Evolutionary conservation across 1,284 basidiomycete genomes (phyloP).

Genomic region (Butyriboletus appendiculatus): DNA sequence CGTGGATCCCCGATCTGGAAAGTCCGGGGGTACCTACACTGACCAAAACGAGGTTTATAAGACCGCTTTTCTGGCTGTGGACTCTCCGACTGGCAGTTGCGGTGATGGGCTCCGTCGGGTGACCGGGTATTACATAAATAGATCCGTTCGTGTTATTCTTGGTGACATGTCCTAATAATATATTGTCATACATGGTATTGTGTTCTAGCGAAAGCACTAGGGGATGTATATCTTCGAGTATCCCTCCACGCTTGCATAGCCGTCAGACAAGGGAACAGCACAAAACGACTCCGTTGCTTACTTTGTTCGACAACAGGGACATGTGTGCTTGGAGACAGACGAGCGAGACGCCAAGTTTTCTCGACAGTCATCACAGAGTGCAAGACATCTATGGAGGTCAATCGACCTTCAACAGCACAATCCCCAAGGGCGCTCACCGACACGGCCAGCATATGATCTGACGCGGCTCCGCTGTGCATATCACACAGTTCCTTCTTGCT

Average conservation of each 20-base stretch:
- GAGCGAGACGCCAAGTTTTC: conserved; percentile 65
- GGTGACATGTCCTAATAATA: not conserved
- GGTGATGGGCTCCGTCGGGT: not conserved
- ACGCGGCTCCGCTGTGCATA: conserved; percentile 68
- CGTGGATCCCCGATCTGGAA: not conserved
- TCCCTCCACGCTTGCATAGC: conserved; percentile 59
- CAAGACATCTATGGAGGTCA: conserved; percentile 53
- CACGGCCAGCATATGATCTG: conserved; percentile 82
- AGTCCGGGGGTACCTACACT: no score
- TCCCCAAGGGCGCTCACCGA: conserved; percentile 46
- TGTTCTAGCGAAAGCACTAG: conserved; percentile 28
- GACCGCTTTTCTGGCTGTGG: no score
- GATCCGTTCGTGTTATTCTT: not conserved
- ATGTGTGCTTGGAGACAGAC: conserved; percentile 64
- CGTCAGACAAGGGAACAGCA: conserved; percentile 7
- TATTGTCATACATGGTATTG: no score
- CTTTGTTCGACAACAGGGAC: conserved; percentile 72
- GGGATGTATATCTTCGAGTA: conserved; percentile 72
- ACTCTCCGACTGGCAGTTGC: no score
- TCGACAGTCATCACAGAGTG: conserved; percentile 72
- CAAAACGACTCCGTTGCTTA: conserved; percentile 37
- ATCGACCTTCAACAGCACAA: not conserved
- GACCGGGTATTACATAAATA: not conserved
- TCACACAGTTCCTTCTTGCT: conserved; percentile 57
- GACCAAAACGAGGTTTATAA: no score